Base-by-base conservation (phyloP, 257 asterid species). In the Salvia rosmarinus region DNA sequence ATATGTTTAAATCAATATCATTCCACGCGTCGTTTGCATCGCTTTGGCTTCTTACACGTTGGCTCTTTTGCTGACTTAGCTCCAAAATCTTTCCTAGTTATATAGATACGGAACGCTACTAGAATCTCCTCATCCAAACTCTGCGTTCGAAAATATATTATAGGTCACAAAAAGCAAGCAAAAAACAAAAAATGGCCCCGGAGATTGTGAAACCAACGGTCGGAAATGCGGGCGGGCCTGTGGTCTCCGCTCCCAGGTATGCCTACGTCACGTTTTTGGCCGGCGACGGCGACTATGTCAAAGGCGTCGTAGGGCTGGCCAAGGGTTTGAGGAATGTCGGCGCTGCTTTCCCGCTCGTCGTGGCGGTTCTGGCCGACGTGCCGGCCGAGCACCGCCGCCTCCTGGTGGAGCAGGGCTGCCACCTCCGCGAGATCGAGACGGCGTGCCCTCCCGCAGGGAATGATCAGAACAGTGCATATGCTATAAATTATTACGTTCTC, bases 351-450 rank as follows among this genome's bases (percentile, higher is more conserved):
- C 87, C 87, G n/a, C 75, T 85, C 0, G 81, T 82, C 34, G 87
- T 85, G 77, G 89, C 89, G 10, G 79, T 82, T 12, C 77, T 85
- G 11, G 81, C 89, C 4, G 89, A 85, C 51, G 87, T 82, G 0
- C 87, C 87, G 72, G 28, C 3, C 16, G 85, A 80, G 68, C 87
- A 85, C 79, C 87, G 84, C 78, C 78, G 70, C 3, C 1, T 80
- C 11, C 46, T 85, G 71, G 85, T 44, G 78, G 82, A 44, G 28
- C 87, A 85, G 34, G 87, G 87, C 1, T 85, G 89, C 16, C 21
- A 80, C 4, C 76, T 85, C 0, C 64, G 89, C 6, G 87, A 85
- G 75, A 85, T 85, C 9, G 79, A 79, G 54, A 79, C 85, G 0
- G 83, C 82, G 0, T 80, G 72, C 77, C 89, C 89, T 23, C 86